Base-by-base conservation (phyloP, 2,329 filamentous ascomycete species). In the Neofusicoccum umdonicola region DNA sequence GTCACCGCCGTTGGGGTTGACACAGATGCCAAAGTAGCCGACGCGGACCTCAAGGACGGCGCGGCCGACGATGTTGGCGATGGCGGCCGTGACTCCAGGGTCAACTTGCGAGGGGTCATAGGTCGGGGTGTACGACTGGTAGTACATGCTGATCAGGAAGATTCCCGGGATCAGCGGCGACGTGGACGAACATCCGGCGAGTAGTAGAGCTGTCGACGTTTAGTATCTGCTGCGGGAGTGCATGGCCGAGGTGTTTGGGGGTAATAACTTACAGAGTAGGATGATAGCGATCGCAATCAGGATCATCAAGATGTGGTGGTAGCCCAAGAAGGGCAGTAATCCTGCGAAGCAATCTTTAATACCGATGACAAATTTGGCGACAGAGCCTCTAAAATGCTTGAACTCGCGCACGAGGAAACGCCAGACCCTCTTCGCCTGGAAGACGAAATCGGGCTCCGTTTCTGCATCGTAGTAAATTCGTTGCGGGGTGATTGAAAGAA, bases 121-220 rank as follows among this genome's bases (percentile, higher is more conserved):
- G 34, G 86, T 83, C 3, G 95, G 91, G 19, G 88, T 87, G 80
- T 97, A 97, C 67, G 86, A 84, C 76, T 96, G 83, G 82, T 97
- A 99, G 86, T 96, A 98, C 73, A 99, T 87, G n/a, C 93, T 97
- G 69, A 99, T 91, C 70, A 99, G 88, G 85, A 97, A 99, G 79
- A 99, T 98, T 75, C 89, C 88, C 31, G 95, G 95, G 71, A 99
- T 97, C 63, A 96, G 83, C 2, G 94, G 95, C 60, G 94, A 97
- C 45, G 94, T 97, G 9, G 94, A 98, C 4, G 95, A 98, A 80
- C 95, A 99, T 72, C 95, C 95, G 73, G 95, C 94, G 70, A 99
- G 84, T 72, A 99, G 82, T 68, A 99, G 87, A 71, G 95, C 93
- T 97, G 72, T 66, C 63, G 45, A 65, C 22, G 66, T 11, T 13